A percentile compares a stretch with the other conserved stretches of the same genome.
phyloP scores from a whole-genome alignment of 2,329 filamentous ascomycete genomes.

The Pseudogymnoascus sp. region DNA sequence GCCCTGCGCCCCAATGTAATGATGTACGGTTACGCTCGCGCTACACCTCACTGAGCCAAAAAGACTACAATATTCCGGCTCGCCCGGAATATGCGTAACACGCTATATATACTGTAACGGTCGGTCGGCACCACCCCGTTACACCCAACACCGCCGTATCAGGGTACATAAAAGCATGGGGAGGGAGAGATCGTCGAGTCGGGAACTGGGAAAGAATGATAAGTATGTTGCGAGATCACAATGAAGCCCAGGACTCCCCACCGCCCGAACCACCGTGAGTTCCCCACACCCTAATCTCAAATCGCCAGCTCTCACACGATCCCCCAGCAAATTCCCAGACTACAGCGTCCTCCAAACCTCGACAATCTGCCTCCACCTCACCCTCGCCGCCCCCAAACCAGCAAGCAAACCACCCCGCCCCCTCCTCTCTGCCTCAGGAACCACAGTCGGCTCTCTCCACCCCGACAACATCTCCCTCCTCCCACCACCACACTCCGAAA shows the following conservation, averaged over 20 bases:
- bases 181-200: neutral
- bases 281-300: neutral
- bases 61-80: too few species aligned
- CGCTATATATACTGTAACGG: too few species aligned
- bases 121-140: too few species aligned
- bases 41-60: too few species aligned
- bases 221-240: neutral
- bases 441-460: neutral
- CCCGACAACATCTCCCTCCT: neutral
- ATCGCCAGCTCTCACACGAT: neutral
- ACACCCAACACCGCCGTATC: neutral
- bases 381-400: neutral
- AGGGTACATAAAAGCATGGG: neutral
- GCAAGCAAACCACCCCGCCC: neutral
- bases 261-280: neutral
- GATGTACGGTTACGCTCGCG: too few species aligned
- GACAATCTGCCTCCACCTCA: neutral
- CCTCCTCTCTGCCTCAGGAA: neutral
- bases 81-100: too few species aligned
- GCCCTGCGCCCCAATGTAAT: neutral
- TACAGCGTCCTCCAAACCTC: neutral
- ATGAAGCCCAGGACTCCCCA: neutral
- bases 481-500: neutral
- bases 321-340: neutral
- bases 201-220: neutral